Evolutionary conservation across 495 filamentous ascomycete genomes (phyloP).

Genomic region (Neurospora sp.): DNA sequence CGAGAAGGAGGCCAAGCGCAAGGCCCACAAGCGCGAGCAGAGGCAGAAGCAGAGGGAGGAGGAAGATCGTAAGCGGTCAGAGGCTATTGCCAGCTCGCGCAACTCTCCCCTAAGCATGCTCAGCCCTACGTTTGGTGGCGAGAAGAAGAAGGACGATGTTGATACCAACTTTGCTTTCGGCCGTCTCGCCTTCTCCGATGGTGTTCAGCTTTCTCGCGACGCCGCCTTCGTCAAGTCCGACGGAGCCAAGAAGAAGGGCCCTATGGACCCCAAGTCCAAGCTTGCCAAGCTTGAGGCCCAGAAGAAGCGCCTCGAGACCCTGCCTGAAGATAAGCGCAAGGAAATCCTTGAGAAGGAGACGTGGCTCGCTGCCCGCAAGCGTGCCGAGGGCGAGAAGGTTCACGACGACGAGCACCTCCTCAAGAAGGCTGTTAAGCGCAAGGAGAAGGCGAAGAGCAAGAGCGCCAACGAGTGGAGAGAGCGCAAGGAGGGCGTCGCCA

Average conservation of each 20-base stretch:
- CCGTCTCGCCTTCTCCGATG: conserved; percentile 76
- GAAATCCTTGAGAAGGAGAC: conserved; percentile 86
- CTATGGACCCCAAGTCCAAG: conserved; percentile 68
- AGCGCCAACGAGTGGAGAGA: conserved; percentile 85
- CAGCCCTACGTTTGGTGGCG: conserved; percentile 40
- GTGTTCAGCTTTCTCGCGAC: conserved; percentile 59
- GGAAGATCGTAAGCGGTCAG: conserved; percentile 58
- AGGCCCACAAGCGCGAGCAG: conserved; percentile 75
- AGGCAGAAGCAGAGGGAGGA: conserved; percentile 64
- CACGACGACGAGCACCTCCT: conserved; percentile 77
- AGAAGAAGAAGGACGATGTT: conserved; percentile 19
- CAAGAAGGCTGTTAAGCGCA: conserved; percentile 91
- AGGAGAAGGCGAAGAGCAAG: conserved; percentile 82
- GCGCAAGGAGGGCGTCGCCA: conserved; percentile 61
- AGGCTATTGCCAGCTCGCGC: conserved; percentile 53
- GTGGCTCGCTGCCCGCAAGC: conserved; percentile 86
- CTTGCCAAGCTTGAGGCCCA: conserved; percentile 61
- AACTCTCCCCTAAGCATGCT: conserved; percentile 44
- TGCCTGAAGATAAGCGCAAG: conserved; percentile 68
- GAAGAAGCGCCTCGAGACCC: conserved; percentile 54
- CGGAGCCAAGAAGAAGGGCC: conserved; percentile 55
- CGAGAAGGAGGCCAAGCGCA: conserved; percentile 74
- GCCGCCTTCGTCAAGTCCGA: conserved; percentile 44
- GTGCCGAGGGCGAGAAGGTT: conserved; percentile 84
- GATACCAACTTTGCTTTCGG: conserved; percentile 69